Percentiles rank a stretch among this genome's conserved stretches.
phyloP scores from a whole-genome alignment of 805 yeast genomes.

The Candida methanosorbosa region DNA sequence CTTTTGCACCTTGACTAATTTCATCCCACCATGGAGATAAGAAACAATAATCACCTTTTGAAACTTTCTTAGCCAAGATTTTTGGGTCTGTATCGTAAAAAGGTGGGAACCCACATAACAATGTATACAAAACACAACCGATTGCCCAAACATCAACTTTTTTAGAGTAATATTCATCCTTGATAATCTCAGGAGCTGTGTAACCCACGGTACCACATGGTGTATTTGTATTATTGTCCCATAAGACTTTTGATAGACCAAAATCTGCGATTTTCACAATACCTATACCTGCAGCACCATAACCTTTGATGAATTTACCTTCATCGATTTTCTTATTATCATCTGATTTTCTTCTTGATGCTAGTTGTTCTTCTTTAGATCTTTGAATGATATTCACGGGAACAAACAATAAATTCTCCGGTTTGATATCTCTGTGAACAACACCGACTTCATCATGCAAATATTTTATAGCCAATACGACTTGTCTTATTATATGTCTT shows the following conservation, averaged over 20 bases:
- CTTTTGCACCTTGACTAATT: constrained; percentile 61
- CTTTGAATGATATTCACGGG: constrained; percentile 41
- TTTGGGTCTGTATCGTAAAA: constrained; percentile 64
- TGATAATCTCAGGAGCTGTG: constrained; percentile 65
- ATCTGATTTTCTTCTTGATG: constrained; percentile 41
- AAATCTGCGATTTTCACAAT: constrained; percentile 59
- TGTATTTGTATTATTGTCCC: constrained; percentile 45
- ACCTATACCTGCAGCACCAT: constrained; percentile 62
- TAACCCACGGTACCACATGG: constrained; percentile 76
- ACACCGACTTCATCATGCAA: constrained; percentile 63
- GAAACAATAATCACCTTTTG: constrained; percentile 66
- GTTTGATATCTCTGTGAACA: constrained; percentile 78
- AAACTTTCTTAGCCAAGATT: constrained; percentile 56
- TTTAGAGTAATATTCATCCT: constrained; percentile 51
- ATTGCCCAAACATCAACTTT: constrained; percentile 69
- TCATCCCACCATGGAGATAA: constrained; percentile 88
- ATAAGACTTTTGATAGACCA: constrained; percentile 56
- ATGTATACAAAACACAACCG: constrained; percentile 62
- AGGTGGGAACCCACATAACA: constrained; percentile 69
- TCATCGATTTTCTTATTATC: constrained; percentile 55
- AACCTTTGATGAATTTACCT: constrained; percentile 41
- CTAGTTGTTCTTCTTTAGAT: constrained; percentile 31
- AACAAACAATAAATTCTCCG: constrained; percentile 64
- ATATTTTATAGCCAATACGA: constrained; percentile 60
- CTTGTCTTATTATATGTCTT: constrained; percentile 65